Evolutionary conservation across 2,329 filamentous ascomycete species (phyloP), one percentile per base, ranked within the genome.

Genomic region (Colletotrichum godetiae): DNA sequence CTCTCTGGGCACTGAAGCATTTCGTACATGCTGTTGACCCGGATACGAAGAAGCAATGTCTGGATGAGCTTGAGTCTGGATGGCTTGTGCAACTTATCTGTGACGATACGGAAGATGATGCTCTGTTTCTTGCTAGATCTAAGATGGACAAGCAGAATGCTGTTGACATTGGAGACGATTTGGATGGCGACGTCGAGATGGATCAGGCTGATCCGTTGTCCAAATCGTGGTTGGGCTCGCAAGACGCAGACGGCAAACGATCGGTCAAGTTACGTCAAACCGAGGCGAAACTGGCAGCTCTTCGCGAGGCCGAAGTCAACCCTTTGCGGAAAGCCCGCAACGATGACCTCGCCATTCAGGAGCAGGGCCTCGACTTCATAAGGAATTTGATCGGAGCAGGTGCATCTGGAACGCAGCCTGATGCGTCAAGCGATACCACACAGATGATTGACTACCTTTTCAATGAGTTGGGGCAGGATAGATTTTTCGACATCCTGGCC

Each of bases 1-100:
- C 95, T 27, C 84, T 99, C 1, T 99, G 97, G 96, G 95, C 95
- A 6, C 85, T 99, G 71, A 98, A 98, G 80, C 95, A 98, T 82
- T 88, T 98, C 62, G 92, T 97, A 3, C 89, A 93, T 75, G 92
- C 91, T 27, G 90, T 93, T 6, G 88, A 89, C 22, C 91, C 92
- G 57, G 89, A 92, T 13, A 86, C 94, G 76, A 97, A 97, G 82
- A 92, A 93, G 78, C 88, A 90, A 60, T 94, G 94, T 73, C 84
- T 98, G 13, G 91, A 95, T 62, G 91, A 94, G 78, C 87, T 98
- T 4, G 92, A 92, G 10, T 89, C 94, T 0, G 91, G 90, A 12
- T 98, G 95, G 94, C 88, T 98, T 13, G 89, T 96, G 74, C 92
- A 92, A 72, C 87, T 97, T 27, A 94, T 98, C 57, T 92, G 90